Conservation (phyloP, 805 yeast species). For the Saccharomycopsis synnaedendra region DNA sequence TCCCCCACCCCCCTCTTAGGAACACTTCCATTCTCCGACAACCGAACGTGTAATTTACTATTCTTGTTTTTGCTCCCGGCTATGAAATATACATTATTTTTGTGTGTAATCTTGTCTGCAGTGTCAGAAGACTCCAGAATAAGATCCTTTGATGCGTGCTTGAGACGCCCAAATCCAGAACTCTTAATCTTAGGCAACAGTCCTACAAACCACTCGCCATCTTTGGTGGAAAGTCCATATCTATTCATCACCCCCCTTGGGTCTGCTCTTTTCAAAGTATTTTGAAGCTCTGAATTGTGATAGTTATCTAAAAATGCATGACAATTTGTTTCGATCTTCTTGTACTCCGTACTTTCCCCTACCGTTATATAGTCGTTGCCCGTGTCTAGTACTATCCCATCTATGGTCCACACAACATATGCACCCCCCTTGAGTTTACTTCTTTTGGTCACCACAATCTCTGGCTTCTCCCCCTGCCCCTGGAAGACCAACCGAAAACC, state of each 20-base stretch:
- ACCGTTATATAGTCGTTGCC: conserved; percentile 10
- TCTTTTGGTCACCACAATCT: conserved; percentile 11
- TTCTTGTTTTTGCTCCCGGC: conserved; percentile 5
- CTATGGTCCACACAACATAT: conserved; percentile 14
- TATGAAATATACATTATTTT: conserved; percentile 18
- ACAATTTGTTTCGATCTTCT: too few species aligned
- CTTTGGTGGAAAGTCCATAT: conserved; percentile 24
- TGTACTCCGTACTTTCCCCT: not conserved
- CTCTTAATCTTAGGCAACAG: conserved; percentile 32
- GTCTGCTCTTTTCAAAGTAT: conserved; percentile 1
- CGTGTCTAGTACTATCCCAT: conserved; percentile 7
- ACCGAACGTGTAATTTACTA: conserved; percentile 5
- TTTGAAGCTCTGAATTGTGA: not conserved
- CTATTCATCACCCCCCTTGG: conserved; percentile 14
- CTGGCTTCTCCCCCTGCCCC: conserved; percentile 4
- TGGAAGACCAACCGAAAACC: conserved; percentile 26
- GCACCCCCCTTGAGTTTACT: conserved; percentile 8
- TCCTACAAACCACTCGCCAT: conserved; percentile 30
- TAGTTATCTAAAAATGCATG: not conserved
- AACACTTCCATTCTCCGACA: conserved; percentile 12
- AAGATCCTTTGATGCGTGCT: conserved; percentile 16
- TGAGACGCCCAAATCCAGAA: conserved; percentile 26
- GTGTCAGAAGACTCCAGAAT: conserved; percentile 9
- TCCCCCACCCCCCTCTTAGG: not conserved
- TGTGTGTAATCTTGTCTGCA: conserved; percentile 17